Evolutionary conservation across 495 filamentous ascomycete species (phyloP).

Genomic region (Pseudomonodictys pantanalensis): DNA sequence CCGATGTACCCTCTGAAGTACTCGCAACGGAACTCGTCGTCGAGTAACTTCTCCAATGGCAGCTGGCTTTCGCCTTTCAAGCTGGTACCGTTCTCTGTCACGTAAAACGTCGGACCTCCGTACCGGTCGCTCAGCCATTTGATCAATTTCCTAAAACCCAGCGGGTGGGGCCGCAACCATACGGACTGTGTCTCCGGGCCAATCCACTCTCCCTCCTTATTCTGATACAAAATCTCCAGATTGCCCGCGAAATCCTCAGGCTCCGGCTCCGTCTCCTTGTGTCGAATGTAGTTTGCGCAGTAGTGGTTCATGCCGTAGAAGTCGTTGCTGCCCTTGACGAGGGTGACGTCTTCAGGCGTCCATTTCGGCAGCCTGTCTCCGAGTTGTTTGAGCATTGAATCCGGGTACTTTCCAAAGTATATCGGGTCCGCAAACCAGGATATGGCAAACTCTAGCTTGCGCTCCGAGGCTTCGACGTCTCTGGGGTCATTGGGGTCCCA

Average conservation of each 20-base stretch:
- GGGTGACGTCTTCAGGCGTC: constrained; percentile 60
- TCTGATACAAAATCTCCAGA: constrained; percentile 63
- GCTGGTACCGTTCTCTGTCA: constrained; percentile 79
- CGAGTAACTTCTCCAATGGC: constrained; percentile 61
- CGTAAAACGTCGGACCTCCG: constrained; percentile 69
- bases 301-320: constrained; percentile 88
- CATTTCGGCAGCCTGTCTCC: constrained; percentile 66
- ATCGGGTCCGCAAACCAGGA: constrained; percentile 72
- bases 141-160: constrained; percentile 72
- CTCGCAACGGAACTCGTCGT: constrained; percentile 71
- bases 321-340: constrained; percentile 73
- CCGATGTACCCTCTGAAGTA: constrained; percentile 73
- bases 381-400: constrained; percentile 71
- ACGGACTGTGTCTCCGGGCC: constrained; percentile 72
- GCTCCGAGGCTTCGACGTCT: constrained; percentile 59
- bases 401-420: constrained; percentile 73
- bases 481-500: constrained; percentile 55
- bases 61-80: constrained; percentile 76
- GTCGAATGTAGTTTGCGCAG: constrained; percentile 77
- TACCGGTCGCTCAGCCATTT: constrained; percentile 79
- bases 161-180: constrained; percentile 68
- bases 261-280: constrained; percentile 57
- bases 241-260: constrained; percentile 67
- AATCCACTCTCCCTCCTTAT: constrained; percentile 63
- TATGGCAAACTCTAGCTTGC: constrained; percentile 65